Evolutionary conservation across 352 stramenopile species (phyloP), one percentile per base, ranked within the genome.

Genomic region (Globisporangium mamillatum): DNA sequence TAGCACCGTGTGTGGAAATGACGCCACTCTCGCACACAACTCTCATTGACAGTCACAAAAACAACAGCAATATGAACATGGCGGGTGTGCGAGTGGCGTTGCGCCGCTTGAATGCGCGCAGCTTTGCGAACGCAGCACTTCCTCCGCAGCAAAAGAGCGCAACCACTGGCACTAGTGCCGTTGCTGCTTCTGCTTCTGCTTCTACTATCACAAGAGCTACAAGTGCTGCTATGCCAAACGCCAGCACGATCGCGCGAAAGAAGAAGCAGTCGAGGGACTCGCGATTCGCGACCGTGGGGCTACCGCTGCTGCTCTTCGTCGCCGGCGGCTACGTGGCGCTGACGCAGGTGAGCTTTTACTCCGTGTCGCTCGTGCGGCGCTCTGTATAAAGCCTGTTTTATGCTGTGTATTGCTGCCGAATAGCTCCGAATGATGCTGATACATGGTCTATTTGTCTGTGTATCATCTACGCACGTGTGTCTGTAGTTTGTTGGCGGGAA

Each of bases 221-320:
- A 57, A 20, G n/a, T 34, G 56, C 27, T 22, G 8, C 53, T 58
- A 67, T 65, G 22, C 67, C 63, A n/a, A 66, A 27, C 12, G 36
- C 58, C 0, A 34, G 46, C 25, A 41, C 56, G 20, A 54, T 60
- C n/a, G 58, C 36, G 22, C 34, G 59, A 16, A 78, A 72, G 57
- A 87, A 84, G 63, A 77, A 79, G 24, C 89, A 88, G 73, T 64
- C 60, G 24, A 91, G 82, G 60, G 78, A 79, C 66, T 74, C 78
- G 34, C 80, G 81, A 20, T 95, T 95, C 63, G 67, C 76, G 27
- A 91, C 73, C 18, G 83, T 90, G 48, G 88, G 88, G 20, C 68
- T 94, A 34, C 88, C 88, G 58, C 73, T 95, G 46, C 72, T 95
- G 70, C 81, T 95, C 18, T 95, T 95, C 63, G 77, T 95, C 24